Conservation (phyloP, 345 rosid genomes). For the Nephelium lappaceum region DNA sequence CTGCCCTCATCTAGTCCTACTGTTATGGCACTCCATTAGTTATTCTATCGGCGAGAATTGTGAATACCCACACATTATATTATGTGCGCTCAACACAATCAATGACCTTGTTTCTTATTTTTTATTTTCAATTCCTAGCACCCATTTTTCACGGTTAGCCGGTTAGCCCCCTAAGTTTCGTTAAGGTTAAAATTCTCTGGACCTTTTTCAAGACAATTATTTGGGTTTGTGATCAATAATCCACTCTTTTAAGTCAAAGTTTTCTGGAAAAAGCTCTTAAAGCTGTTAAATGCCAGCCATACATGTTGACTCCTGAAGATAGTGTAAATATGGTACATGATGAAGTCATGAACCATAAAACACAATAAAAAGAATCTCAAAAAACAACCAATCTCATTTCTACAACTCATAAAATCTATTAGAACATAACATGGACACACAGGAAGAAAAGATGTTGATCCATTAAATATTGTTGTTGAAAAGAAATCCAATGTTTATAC, state of each 20-base stretch:
- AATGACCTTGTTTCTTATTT: not conserved
- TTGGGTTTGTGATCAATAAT: not conserved
- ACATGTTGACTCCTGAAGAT: constrained; percentile 11
- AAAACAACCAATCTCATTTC: no score
- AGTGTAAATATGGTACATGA: not conserved
- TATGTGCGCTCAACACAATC: no score
- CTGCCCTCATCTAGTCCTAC: not conserved
- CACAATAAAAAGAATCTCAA: no score
- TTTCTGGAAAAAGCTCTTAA: constrained; percentile 15
- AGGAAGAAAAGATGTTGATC: not conserved
- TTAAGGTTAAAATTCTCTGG: not conserved
- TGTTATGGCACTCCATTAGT: not conserved
- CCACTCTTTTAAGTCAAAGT: not conserved
- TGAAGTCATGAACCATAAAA: no score
- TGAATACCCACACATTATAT: constrained; percentile 22
- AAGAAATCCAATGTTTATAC: constrained; percentile 25
- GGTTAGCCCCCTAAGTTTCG: not conserved
- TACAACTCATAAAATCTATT: no score
- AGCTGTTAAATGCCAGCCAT: constrained; percentile 33
- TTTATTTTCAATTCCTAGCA: not conserved
- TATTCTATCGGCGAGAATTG: constrained; percentile 17
- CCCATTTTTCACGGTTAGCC: not conserved
- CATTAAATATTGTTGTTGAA: constrained; percentile 13
- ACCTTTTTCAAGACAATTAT: not conserved
- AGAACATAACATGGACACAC: not conserved